Evolutionary conservation across 2,329 filamentous ascomycete genomes (phyloP).

Genomic region (Biscogniauxia marginata): DNA sequence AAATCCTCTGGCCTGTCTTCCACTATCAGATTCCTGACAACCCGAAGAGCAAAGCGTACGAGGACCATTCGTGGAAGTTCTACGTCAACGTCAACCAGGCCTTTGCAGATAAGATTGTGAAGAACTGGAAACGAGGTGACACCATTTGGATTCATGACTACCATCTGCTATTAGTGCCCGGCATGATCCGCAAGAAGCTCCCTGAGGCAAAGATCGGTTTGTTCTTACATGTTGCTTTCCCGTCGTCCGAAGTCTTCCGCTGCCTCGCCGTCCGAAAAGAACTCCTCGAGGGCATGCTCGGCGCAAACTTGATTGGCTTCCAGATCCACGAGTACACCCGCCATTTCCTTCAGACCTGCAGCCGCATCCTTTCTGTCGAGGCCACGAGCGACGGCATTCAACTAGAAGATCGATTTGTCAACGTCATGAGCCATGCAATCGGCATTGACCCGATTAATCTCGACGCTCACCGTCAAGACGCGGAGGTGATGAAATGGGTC

Average conservation of each 20-base stretch:
- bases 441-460: conserved; percentile 85
- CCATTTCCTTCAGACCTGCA: conserved; percentile 95
- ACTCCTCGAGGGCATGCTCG: conserved; percentile 87
- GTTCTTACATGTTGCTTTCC: conserved; percentile 93
- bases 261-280: conserved; percentile 85
- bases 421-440: conserved; percentile 81
- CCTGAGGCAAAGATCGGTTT: conserved; percentile 95
- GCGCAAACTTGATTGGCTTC: conserved; percentile 89
- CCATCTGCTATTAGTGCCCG: conserved; percentile 83
- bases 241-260: conserved; percentile 92
- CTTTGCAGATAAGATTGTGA: conserved; percentile 86
- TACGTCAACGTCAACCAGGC: conserved; percentile 91
- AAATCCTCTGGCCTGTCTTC: conserved; percentile 95
- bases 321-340: conserved; percentile 91
- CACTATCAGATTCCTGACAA: conserved; percentile 98
- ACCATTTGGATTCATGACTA: conserved; percentile 96
- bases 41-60: conserved; percentile 96
- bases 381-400: conserved; percentile 85
- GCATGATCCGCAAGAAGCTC: conserved; percentile 84
- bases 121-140: conserved; percentile 91
- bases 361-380: conserved; percentile 84
- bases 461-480: conserved; percentile 65
- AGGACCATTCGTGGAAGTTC: conserved; percentile 95
- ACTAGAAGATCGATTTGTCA: conserved; percentile 88
- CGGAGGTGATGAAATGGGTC: conserved; percentile 76